Conservation (phyloP, 139 green algal species). For the Chlamydomonas sp. region DNA sequence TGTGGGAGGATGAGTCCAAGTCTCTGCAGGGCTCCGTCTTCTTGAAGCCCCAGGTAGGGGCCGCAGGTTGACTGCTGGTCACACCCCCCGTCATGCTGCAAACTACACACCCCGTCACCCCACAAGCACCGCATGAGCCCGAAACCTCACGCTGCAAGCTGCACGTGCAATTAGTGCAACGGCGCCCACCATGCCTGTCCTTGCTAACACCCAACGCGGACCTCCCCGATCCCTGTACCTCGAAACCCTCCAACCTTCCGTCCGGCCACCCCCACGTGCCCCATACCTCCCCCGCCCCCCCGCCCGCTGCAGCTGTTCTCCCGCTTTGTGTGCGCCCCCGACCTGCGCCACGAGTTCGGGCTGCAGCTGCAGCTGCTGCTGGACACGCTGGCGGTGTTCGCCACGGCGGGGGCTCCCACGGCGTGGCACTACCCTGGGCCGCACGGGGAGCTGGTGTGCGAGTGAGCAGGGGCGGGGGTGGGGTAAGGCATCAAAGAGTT, state of each 20-base stretch:
- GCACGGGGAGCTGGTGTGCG: conserved; percentile 53
- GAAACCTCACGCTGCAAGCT: neutral
- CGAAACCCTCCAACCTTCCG: too few relatives aligned
- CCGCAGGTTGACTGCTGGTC: neutral
- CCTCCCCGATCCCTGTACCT: neutral
- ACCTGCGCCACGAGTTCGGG: conserved; percentile 43
- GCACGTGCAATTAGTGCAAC: neutral
- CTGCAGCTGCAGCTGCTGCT: conserved; percentile 56
- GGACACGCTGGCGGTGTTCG: conserved; percentile 63
- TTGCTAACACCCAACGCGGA: neutral
- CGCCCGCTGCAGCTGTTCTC: conserved; percentile 50
- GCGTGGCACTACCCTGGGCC: conserved; percentile 55
- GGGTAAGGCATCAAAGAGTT: too few relatives aligned
- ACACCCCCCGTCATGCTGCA: neutral
- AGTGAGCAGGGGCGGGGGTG: neutral
- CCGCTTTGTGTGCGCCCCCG: conserved; percentile 25
- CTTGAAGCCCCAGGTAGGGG: conserved; percentile 50
- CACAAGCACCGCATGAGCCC: neutral
- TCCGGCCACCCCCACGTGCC: too few relatives aligned
- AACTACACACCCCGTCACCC: neutral
- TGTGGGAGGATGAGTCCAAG: conserved; percentile 69
- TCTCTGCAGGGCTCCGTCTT: conserved; percentile 55
- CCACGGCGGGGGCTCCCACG: conserved; percentile 31
- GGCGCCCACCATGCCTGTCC: neutral
- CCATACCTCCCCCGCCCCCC: neutral